Conservation (phyloP, 2,329 filamentous ascomycete genomes). For the Pestalotiopsis fici region DNA sequence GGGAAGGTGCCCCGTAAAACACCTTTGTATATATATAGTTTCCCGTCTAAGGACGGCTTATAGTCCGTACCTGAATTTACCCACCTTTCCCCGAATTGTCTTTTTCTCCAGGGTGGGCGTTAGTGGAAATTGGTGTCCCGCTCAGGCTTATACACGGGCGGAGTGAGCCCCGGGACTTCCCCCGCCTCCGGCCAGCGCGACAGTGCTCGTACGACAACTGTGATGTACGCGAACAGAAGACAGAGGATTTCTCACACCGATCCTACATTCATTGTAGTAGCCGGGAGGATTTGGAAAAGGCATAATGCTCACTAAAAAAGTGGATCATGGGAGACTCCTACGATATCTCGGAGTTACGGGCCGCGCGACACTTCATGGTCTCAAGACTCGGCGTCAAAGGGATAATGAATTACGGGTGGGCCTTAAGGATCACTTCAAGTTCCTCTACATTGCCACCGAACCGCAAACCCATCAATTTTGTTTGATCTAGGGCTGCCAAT, state of each 20-base stretch:
- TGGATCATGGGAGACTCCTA: background rate
- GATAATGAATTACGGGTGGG: background rate
- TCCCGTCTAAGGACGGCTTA: no score
- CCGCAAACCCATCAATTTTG: background rate
- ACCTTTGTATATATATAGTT: no score
- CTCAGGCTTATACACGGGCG: background rate
- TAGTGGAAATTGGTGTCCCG: no score
- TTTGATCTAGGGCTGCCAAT: background rate
- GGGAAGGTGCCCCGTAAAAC: no score
- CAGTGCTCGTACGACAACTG: background rate
- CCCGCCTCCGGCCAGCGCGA: background rate
- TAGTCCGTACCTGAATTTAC: no score
- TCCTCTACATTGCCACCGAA: background rate
- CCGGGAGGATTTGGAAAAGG: background rate
- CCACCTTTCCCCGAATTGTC: no score
- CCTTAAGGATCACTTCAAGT: background rate
- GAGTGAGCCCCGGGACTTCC: background rate
- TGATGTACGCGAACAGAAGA: background rate
- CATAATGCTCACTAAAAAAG: background rate
- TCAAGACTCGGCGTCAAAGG: background rate
- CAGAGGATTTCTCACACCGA: background rate
- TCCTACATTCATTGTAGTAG: background rate
- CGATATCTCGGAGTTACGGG: background rate
- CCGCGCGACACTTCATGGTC: background rate
- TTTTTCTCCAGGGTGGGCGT: no score